Percentiles rank a stretch among this genome's conserved stretches.
These are phyloP conservation scores for Rhodotorula glutinis DNA, from an alignment of 1,284 basidiomycete genomes.

Conservation along the genomic window DNA sequence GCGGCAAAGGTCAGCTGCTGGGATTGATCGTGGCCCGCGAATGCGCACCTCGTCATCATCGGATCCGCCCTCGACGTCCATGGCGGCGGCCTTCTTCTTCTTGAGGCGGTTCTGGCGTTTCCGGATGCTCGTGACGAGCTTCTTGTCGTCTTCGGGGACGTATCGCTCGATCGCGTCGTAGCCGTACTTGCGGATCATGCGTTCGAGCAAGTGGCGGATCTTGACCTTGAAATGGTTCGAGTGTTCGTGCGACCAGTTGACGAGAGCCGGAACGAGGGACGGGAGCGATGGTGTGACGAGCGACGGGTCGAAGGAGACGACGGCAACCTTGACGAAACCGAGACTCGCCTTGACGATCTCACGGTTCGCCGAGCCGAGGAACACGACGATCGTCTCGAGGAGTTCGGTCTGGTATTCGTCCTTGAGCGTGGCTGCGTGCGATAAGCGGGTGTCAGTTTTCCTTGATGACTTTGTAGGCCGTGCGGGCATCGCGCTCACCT, in stretches of 20 bases:
- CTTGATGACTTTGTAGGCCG: too few relatives aligned
- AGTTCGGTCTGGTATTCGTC: constrained; percentile 78
- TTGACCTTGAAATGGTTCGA: constrained; percentile 99
- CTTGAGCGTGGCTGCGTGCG: constrained; percentile 67
- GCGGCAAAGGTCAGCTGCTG: constrained; percentile 13
- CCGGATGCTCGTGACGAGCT: constrained; percentile 82
- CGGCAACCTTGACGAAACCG: constrained; percentile 89
- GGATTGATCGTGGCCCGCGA: too few relatives aligned
- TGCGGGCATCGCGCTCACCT: constrained; percentile 54
- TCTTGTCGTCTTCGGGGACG: constrained; percentile 66
- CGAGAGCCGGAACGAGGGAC: constrained; percentile 75
- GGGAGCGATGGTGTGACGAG: constrained; percentile 72
- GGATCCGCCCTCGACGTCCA: constrained; percentile 56
- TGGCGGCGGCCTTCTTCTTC: constrained; percentile 59
- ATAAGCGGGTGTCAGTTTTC: too few relatives aligned
- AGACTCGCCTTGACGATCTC: constrained; percentile 97
- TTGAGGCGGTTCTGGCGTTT: constrained; percentile 89
- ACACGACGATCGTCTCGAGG: constrained; percentile 80
- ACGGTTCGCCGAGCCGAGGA: constrained; percentile 86
- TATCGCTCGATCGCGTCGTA: constrained; percentile 68
- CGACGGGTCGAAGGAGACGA: constrained; percentile 73
- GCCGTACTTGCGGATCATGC: constrained; percentile 86
- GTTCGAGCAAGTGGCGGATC: constrained; percentile 94
- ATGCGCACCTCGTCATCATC: constrained; percentile 57
- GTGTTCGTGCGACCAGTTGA: constrained; percentile 93